phyloP scores from a whole-genome alignment of 768 basidiomycete species.

The Boletus speciosus region DNA sequence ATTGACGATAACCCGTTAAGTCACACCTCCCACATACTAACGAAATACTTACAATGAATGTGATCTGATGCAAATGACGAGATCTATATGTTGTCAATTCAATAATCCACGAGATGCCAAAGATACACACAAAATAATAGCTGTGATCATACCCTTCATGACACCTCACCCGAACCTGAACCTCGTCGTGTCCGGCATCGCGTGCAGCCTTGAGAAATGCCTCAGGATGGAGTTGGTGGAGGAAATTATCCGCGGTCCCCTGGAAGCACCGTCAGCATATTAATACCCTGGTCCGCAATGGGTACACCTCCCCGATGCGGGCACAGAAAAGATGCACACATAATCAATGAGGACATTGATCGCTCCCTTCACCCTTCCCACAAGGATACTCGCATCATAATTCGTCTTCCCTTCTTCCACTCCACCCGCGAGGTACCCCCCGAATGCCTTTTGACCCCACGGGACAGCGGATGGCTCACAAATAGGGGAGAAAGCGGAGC shows the following conservation, averaged over 20 bases:
- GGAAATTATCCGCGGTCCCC: slow-evolving; percentile 81
- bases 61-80: slow-evolving; percentile 90
- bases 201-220: slow-evolving; percentile 80
- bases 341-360: slow-evolving; percentile 86
- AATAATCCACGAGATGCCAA: background rate
- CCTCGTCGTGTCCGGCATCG: slow-evolving; percentile 65
- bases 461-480: slow-evolving; percentile 82
- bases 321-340: slow-evolving; percentile 39
- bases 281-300: background rate
- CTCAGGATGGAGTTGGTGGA: slow-evolving; percentile 87
- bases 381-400: slow-evolving; percentile 86
- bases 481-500: slow-evolving; percentile 85
- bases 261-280: slow-evolving; percentile 27
- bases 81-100: slow-evolving; percentile 46
- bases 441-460: slow-evolving; percentile 93
- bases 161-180: slow-evolving; percentile 71
- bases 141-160: slow-evolving; percentile 87
- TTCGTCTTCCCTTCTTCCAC: slow-evolving; percentile 64
- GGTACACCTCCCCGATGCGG: background rate
- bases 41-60: slow-evolving; percentile 65
- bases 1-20: slow-evolving; percentile 15
- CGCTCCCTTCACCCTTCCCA: slow-evolving; percentile 56
- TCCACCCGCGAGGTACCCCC: slow-evolving; percentile 76
- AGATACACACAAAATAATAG: slow-evolving; percentile 72
- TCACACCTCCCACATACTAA: background rate